These are phyloP conservation scores for Cokeromyces recurvatus DNA, from an alignment of 371 early-diverging fungal species.

Conservation along the genomic window DNA sequence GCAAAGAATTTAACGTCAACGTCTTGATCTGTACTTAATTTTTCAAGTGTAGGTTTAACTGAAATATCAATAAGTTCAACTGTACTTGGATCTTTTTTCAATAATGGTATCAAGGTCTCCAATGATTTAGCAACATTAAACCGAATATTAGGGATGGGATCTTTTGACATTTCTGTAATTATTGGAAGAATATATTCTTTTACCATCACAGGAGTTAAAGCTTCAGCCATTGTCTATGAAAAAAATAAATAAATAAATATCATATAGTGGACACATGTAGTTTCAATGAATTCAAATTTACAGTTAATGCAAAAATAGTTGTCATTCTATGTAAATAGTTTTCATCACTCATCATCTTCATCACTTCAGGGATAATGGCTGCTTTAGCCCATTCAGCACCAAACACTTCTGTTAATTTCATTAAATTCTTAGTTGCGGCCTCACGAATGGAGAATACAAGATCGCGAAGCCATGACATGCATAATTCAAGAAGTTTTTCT, in stretches of 20 bases:
- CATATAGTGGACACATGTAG: too few species aligned
- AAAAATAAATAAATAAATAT: too few species aligned
- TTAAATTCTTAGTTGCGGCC: slow-evolving; percentile 90
- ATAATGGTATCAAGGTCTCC: slow-evolving; percentile 79
- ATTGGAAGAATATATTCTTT: slow-evolving; percentile 89
- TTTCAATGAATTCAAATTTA: slow-evolving; percentile 23
- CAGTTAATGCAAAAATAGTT: slow-evolving; percentile 92
- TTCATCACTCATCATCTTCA: slow-evolving; percentile 80
- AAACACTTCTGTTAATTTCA: slow-evolving; percentile 93
- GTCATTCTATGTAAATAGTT: slow-evolving; percentile 98
- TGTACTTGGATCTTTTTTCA: slow-evolving; percentile 66
- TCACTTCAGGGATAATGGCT: slow-evolving; percentile 90
- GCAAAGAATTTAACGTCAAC: slow-evolving; percentile 93
- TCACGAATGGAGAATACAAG: slow-evolving; percentile 96
- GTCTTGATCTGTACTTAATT: slow-evolving; percentile 85
- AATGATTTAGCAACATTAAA: slow-evolving; percentile 97
- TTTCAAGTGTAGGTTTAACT: slow-evolving; percentile 79
- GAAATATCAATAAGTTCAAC: slow-evolving; percentile 54
- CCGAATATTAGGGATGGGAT: slow-evolving; percentile 98
- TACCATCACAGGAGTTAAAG: slow-evolving; percentile 81
- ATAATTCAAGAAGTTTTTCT: slow-evolving; percentile 87
- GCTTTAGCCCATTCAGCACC: slow-evolving; percentile 97
- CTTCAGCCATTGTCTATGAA: slow-evolving; percentile 80
- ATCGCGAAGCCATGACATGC: slow-evolving; percentile 97
- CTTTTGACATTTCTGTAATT: slow-evolving; percentile 76